Conservation (phyloP, 148 eudicot genomes). For the Rhododendron molle region DNA sequence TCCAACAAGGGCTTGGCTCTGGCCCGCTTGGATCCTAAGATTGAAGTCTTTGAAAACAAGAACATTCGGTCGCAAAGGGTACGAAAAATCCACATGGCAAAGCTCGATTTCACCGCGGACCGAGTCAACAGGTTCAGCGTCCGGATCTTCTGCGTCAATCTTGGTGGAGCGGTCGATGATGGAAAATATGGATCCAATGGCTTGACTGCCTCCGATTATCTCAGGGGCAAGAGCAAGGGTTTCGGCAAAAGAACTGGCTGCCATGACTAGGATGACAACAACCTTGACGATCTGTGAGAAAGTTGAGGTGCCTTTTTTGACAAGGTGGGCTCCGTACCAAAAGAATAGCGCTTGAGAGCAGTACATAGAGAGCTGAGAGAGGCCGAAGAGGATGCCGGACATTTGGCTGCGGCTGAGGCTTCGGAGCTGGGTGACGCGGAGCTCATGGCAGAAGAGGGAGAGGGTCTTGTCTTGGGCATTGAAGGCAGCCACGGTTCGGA, state of each 20-base stretch:
- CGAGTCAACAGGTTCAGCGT: constrained; percentile 70
- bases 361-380: constrained; percentile 90
- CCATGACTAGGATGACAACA: constrained; percentile 79
- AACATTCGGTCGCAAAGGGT: constrained; percentile 86
- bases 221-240: constrained; percentile 95
- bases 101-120: constrained; percentile 87
- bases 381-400: constrained; percentile 88
- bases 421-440: constrained; percentile 60
- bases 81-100: constrained; percentile 83
- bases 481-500: constrained; percentile 94
- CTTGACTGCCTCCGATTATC: constrained; percentile 90
- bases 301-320: constrained; percentile 71
- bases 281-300: constrained; percentile 94
- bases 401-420: constrained; percentile 70
- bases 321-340: constrained; percentile 97
- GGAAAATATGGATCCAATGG: constrained; percentile 83
- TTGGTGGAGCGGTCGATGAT: constrained; percentile 70
- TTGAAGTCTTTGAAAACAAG: constrained; percentile 75
- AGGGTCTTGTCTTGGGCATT: constrained; percentile 89
- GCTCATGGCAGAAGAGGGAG: constrained; percentile 75
- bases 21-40: constrained; percentile 87
- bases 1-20: constrained; percentile 95
- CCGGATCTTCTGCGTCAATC: constrained; percentile 85
- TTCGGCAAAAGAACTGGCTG: constrained; percentile 93
- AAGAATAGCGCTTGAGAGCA: constrained; percentile 88